phyloP scores from a whole-genome alignment of 1,284 basidiomycete genomes.

The Puccinia coronata region DNA sequence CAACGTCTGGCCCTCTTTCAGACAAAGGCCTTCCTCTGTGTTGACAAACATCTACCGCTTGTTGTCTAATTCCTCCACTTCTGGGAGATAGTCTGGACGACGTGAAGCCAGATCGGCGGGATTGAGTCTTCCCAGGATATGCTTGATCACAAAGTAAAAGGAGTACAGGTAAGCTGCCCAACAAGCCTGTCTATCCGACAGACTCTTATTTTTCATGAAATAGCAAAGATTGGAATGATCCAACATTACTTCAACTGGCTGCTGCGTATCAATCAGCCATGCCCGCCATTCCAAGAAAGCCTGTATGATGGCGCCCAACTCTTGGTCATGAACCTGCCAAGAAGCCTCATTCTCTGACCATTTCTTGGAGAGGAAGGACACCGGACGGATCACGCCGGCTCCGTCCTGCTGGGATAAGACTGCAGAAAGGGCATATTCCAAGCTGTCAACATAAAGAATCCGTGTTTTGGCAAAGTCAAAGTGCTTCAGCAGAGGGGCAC shows the following conservation, averaged over 20 bases:
- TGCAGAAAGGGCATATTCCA: conserved; percentile 39
- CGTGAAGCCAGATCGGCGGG: conserved; percentile 8
- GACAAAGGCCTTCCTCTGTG: too few relatives aligned
- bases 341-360: background rate
- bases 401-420: conserved; percentile 43
- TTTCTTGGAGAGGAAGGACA: conserved; percentile 42
- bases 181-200: background rate
- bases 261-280: conserved; percentile 4
- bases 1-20: too few relatives aligned
- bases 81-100: background rate
- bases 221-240: conserved; percentile 5
- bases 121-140: conserved; percentile 3
- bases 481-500: background rate
- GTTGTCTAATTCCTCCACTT: background rate
- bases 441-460: conserved; percentile 57
- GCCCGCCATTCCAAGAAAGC: conserved; percentile 8
- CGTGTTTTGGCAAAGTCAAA: background rate
- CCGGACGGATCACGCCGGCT: conserved; percentile 31
- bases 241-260: conserved; percentile 6
- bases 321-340: conserved; percentile 31
- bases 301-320: background rate
- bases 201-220: background rate
- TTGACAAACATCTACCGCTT: background rate
- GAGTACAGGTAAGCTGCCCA: background rate
- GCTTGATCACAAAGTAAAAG: conserved; percentile 20